phyloP scores from a whole-genome alignment of 768 basidiomycete genomes.

The Trametes cingulata region DNA sequence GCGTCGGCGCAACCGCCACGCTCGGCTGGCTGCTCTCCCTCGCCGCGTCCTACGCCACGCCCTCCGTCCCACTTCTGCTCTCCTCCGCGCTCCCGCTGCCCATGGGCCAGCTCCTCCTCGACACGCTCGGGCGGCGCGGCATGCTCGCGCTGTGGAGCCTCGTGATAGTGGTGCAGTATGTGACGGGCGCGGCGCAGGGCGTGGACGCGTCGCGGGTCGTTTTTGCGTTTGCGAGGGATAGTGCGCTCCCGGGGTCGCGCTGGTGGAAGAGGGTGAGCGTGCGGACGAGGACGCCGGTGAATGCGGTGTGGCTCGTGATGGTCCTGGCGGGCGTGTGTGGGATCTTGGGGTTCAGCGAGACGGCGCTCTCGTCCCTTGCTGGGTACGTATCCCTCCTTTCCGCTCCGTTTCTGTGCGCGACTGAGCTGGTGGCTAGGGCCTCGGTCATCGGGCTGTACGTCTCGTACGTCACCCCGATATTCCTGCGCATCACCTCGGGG shows the following conservation, averaged over 20 bases:
- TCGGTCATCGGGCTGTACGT: constrained; percentile 73
- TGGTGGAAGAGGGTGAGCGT: constrained; percentile 67
- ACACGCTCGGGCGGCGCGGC: constrained; percentile 64
- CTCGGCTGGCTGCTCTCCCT: constrained; percentile 70
- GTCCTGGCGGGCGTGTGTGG: constrained; percentile 55
- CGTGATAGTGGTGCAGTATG: constrained; percentile 70
- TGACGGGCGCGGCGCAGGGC: constrained; percentile 72
- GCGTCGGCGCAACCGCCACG: constrained; percentile 57
- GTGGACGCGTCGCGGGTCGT: constrained; percentile 77
- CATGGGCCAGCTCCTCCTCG: constrained; percentile 72
- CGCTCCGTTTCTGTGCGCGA: neutral
- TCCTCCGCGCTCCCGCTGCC: constrained; percentile 54
- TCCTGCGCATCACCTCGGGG: constrained; percentile 71
- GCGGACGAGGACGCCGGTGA: constrained; percentile 66
- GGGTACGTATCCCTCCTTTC: constrained; percentile 45
- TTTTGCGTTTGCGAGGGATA: constrained; percentile 74
- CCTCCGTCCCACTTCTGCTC: constrained; percentile 54
- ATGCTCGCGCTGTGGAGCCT: constrained; percentile 75
- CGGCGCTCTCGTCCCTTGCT: constrained; percentile 66
- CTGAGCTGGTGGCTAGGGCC: no score
- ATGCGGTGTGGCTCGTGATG: constrained; percentile 78
- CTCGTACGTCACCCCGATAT: constrained; percentile 67
- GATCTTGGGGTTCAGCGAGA: constrained; percentile 61
- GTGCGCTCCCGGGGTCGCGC: constrained; percentile 70
- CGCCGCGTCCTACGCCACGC: constrained; percentile 63